Evolutionary conservation across 1,139 yeast species (phyloP).

Genomic region (Lodderomyces metapsilosis): DNA sequence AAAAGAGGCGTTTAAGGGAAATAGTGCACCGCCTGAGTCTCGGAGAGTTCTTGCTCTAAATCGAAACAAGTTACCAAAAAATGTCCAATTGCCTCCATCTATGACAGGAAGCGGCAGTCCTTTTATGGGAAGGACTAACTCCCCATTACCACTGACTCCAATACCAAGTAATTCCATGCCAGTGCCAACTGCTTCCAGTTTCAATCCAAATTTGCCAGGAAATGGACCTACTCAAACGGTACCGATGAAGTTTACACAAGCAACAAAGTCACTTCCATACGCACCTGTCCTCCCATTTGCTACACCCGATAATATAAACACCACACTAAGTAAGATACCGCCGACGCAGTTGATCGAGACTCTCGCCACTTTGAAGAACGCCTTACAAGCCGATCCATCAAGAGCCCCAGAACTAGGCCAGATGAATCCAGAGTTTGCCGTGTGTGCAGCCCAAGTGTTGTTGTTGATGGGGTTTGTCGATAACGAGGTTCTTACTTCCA

Average conservation of each 20-base stretch:
- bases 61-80: slow-evolving; percentile 47
- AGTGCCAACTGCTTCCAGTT: slow-evolving; percentile 10
- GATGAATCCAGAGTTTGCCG: slow-evolving; percentile 58
- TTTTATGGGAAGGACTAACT: slow-evolving; percentile 5
- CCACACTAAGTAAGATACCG: slow-evolving; percentile 59
- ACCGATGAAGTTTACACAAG: slow-evolving; percentile 48
- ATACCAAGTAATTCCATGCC: slow-evolving; percentile 5
- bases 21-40: slow-evolving; percentile 26
- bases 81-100: slow-evolving; percentile 55
- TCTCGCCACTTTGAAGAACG: slow-evolving; percentile 59
- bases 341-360: slow-evolving; percentile 70
- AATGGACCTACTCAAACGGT: slow-evolving; percentile 18
- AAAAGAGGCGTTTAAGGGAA: slow-evolving; percentile 54
- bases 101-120: slow-evolving; percentile 24
- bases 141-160: slow-evolving; percentile 9
- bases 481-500: slow-evolving; percentile 52
- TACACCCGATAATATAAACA: slow-evolving; percentile 50
- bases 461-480: slow-evolving; percentile 76
- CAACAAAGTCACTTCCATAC: slow-evolving; percentile 51
- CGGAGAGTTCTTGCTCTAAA: slow-evolving; percentile 44
- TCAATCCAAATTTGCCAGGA: slow-evolving; percentile 1
- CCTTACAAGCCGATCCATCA: slow-evolving; percentile 46
- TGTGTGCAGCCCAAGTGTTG: slow-evolving; percentile 69
- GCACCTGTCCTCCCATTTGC: slow-evolving; percentile 45
- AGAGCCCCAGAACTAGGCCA: slow-evolving; percentile 52